A percentile compares a stretch with the other conserved stretches of the same genome.
phyloP scores from a whole-genome alignment of 106 monocot genomes.

The Cymbidium sinense region DNA sequence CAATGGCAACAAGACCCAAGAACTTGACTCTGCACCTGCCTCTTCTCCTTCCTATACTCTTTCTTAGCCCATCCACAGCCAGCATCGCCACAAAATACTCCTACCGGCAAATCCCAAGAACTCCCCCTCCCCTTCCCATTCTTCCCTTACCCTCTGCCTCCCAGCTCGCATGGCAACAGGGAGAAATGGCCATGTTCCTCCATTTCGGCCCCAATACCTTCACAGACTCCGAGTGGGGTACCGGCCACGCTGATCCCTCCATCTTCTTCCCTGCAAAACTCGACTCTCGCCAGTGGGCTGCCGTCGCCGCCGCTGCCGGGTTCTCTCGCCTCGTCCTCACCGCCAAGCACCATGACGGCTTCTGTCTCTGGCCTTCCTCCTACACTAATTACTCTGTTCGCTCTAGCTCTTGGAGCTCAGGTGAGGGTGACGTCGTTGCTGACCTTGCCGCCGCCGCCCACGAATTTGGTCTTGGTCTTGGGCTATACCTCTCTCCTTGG shows the following conservation, averaged over 20 bases:
- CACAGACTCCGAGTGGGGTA: conserved; percentile 95
- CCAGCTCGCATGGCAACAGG: conserved; percentile 76
- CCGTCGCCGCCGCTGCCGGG: conserved; percentile 39
- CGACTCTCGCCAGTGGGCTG: conserved; percentile 76
- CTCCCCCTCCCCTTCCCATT: conserved; percentile 73
- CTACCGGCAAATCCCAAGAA: background rate
- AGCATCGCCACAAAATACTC: background rate
- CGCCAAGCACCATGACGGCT: conserved; percentile 96
- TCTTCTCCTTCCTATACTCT: background rate
- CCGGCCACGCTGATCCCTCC: conserved; percentile 51
- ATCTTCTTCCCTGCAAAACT: conserved; percentile 55
- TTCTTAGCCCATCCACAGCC: background rate
- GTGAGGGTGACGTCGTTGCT: conserved; percentile 74
- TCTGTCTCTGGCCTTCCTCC: conserved; percentile 93
- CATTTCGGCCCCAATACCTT: conserved; percentile 99
- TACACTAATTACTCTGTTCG: conserved; percentile 85
- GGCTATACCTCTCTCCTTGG: conserved; percentile 92
- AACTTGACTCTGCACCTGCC: background rate
- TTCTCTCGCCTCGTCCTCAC: conserved; percentile 73
- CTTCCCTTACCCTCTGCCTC: conserved; percentile 57
- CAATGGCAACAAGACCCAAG: background rate
- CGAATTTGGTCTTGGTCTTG: conserved; percentile 60
- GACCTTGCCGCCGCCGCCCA: conserved; percentile 59
- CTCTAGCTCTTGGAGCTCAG: conserved; percentile 48
- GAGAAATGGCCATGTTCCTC: conserved; percentile 90